Evolutionary conservation across 163 green algal species (phyloP).

Genomic region (Botryococcus braunii): DNA sequence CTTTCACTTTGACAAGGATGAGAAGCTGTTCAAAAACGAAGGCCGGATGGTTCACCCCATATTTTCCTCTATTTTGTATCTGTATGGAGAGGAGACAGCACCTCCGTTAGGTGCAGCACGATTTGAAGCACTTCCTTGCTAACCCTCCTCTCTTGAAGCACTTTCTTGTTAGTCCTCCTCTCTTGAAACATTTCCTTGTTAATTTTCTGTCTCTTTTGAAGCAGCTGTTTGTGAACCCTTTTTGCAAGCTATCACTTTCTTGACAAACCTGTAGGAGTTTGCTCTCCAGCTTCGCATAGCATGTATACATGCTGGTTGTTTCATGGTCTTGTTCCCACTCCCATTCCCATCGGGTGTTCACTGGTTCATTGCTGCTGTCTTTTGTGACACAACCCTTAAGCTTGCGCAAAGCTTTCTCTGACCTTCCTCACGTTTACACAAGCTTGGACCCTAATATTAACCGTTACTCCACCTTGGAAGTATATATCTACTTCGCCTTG

Average conservation of each 20-base stretch:
- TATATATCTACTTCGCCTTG: too few relatives aligned
- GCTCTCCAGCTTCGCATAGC: too few relatives aligned
- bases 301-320: background rate
- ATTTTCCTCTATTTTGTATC: slow-evolving; percentile 46
- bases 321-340: background rate
- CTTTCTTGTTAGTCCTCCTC: background rate
- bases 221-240: background rate
- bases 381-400: background rate
- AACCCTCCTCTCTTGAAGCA: background rate
- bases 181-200: background rate
- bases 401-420: too few relatives aligned
- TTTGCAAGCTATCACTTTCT: background rate
- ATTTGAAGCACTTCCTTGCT: too few relatives aligned
- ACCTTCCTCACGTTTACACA: too few relatives aligned
- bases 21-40: slow-evolving; percentile 26
- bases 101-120: slow-evolving; percentile 8
- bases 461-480: too few relatives aligned
- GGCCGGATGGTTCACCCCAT: slow-evolving; percentile 35
- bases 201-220: background rate
- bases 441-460: too few relatives aligned
- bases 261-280: background rate
- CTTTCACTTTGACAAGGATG: slow-evolving; percentile 70
- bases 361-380: background rate
- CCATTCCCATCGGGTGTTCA: too few relatives aligned
- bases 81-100: slow-evolving; percentile 20